Base-by-base conservation (phyloP, 495 filamentous ascomycete species). In the Penicillium soppii region DNA sequence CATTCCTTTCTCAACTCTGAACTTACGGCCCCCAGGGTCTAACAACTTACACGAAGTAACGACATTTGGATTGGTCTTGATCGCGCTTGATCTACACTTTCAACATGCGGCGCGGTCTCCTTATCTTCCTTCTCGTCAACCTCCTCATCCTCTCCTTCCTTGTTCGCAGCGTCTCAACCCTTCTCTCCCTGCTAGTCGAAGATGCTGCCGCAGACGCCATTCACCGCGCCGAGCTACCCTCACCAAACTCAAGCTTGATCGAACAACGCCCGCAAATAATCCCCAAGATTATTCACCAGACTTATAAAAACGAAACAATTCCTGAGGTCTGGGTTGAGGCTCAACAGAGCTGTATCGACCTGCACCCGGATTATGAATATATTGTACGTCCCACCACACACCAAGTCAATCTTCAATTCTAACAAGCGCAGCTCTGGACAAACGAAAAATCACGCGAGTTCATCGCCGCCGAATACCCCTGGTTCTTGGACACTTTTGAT, bases 251-350 rank as follows among this genome's bases (percentile, higher is more conserved):
- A 0, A 78, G 77, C 21, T 47, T 83, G 65, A 77, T 84, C 42
- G 78, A 81, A 55, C 68, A 72, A 41, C 76, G 80, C 29, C 79
- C 81, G 8, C 82, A 85, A 55, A 69, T 89, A 43, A 91, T 95
- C 43, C 90, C 90, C 29, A 92, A 91, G 74, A 92, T 95, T 52
- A 89, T 95, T 47, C 90, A 95, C 65, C 90, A 95, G 64, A 91
- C 91, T 23, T 95, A 89, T 66, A 81, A 83, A 53, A 90, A 91
- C 63, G 80, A 87, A 43, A 81, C 78, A 8, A 86, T 95, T 42
- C 91, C 90, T 0, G 77, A 73, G 50, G 81, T 84, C 47, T 95
- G 90, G 91, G 67, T 72, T 45, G 79, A 79, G 25, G 83, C 88
- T 30, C 88, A 91, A 53, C 73, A 85, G 69, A 86, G 78, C 51